Percentiles rank a stretch among this genome's conserved stretches.
Conservation (phyloP, 192 early-diverging fungal genomes). For the Linnemannia schmuckeri region DNA sequence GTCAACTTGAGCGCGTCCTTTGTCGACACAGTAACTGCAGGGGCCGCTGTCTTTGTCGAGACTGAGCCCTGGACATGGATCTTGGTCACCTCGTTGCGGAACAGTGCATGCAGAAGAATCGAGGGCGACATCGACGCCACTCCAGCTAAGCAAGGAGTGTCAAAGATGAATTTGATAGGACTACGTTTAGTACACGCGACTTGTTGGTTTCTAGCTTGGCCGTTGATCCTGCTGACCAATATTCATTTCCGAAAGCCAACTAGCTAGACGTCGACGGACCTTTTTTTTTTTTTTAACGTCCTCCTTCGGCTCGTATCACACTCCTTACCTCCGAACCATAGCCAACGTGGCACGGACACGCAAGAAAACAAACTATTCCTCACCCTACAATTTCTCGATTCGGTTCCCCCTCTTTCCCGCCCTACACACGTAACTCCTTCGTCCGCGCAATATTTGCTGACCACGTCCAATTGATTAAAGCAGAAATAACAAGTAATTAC, state of each 20-base stretch:
- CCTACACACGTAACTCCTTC: background rate
- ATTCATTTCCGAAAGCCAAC: background rate
- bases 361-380: background rate
- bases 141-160: conserved; percentile 18
- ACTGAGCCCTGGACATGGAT: conserved; percentile 50
- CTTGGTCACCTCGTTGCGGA: conserved; percentile 50
- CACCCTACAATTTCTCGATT: background rate
- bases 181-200: background rate
- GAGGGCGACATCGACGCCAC: conserved; percentile 34
- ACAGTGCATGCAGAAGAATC: conserved; percentile 32
- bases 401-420: background rate
- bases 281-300: background rate
- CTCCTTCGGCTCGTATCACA: background rate
- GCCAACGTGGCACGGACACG: background rate
- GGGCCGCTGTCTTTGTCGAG: conserved; percentile 18
- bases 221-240: background rate
- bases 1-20: conserved; percentile 37
- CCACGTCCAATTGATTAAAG: background rate
- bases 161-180: background rate
- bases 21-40: conserved; percentile 31
- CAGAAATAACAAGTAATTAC: conserved; percentile 17
- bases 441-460: background rate
- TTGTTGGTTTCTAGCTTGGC: background rate
- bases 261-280: too few relatives aligned
- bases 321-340: background rate